A percentile compares a stretch with the other conserved stretches of the same genome.
Evolutionary conservation across 2,329 filamentous ascomycete genomes (phyloP).

Genomic region (Coniosporium tulheliwenetii): DNA sequence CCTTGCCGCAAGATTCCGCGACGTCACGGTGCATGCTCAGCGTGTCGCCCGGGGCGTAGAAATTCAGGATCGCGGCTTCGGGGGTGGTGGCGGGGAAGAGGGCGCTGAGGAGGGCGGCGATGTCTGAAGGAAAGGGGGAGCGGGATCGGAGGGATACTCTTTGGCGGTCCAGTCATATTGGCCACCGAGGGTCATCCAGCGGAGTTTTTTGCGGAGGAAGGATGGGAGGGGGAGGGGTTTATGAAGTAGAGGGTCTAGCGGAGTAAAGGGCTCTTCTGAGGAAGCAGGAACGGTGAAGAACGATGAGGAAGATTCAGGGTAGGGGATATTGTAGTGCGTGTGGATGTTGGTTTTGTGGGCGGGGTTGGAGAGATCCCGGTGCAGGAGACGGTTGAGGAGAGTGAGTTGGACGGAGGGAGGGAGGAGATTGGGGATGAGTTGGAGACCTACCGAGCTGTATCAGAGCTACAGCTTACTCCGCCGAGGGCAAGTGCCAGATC

Average conservation of each 20-base stretch:
- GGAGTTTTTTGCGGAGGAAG: constrained; percentile 64
- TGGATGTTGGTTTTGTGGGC: constrained; percentile 81
- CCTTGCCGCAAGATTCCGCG: constrained; percentile 65
- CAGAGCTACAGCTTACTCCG: no score
- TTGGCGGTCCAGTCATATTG: constrained; percentile 95
- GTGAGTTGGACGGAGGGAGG: constrained; percentile 51
- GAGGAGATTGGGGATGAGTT: constrained; percentile 61
- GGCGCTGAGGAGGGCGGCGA: constrained; percentile 48
- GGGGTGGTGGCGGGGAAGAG: constrained; percentile 66
- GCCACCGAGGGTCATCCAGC: constrained; percentile 88
- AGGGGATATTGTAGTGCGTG: constrained; percentile 59
- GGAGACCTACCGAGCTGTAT: constrained; percentile 43
- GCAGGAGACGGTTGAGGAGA: constrained; percentile 59
- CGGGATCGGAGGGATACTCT: constrained; percentile 52
- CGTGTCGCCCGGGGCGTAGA: constrained; percentile 82
- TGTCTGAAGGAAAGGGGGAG: constrained; percentile 63
- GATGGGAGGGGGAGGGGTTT: constrained; percentile 53
- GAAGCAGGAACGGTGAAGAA: constrained; percentile 29
- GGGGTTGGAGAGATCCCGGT: constrained; percentile 59
- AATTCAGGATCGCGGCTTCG: constrained; percentile 84
- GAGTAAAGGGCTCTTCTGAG: constrained; percentile 29
- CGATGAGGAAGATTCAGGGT: constrained; percentile 32
- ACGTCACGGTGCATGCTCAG: constrained; percentile 90
- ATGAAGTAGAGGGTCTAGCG: constrained; percentile 61
- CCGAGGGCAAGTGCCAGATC: no score